A percentile compares a stretch with the other conserved stretches of the same genome.
These are phyloP conservation scores for Edaphochlamys debaryana DNA, from an alignment of 139 green algal species.

Conservation along the genomic window DNA sequence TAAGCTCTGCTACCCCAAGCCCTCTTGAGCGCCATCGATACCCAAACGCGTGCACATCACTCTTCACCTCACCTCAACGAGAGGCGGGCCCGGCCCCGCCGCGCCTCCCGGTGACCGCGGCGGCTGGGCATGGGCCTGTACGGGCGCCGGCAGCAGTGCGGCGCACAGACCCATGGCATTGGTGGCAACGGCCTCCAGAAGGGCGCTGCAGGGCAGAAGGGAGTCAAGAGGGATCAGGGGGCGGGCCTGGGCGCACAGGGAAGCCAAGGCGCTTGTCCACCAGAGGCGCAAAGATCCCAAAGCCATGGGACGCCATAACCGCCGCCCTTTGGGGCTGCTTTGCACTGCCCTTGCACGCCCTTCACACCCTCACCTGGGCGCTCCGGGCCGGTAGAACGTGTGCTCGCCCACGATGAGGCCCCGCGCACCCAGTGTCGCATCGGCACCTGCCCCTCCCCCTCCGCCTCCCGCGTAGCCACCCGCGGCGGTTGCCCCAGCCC, in stretches of 20 bases:
- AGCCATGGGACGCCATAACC: too few species aligned
- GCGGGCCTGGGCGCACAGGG: background rate
- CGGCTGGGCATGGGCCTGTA: too few species aligned
- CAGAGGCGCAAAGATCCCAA: too few species aligned
- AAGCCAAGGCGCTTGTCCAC: too few species aligned
- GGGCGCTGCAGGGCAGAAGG: background rate
- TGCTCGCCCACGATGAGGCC: conserved; percentile 10
- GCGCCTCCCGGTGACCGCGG: too few species aligned
- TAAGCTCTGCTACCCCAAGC: too few species aligned
- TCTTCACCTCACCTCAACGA: background rate
- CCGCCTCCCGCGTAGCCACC: background rate
- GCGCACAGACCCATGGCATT: background rate
- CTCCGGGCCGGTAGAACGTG: background rate
- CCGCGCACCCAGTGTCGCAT: too few species aligned
- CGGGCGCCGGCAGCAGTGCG: background rate
- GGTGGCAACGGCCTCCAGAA: background rate
- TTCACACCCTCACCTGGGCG: background rate
- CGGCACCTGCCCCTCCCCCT: background rate
- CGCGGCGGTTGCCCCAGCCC: background rate
- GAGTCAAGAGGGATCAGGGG: background rate
- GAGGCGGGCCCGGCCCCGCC: background rate
- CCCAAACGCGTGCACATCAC: background rate
- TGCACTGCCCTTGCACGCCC: too few species aligned
- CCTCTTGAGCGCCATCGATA: too few species aligned
- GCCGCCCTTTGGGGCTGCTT: too few species aligned